Percentiles rank a stretch among this genome's conserved stretches.
Evolutionary conservation across 768 basidiomycete genomes (phyloP).

Genomic region (Suillus americanus): DNA sequence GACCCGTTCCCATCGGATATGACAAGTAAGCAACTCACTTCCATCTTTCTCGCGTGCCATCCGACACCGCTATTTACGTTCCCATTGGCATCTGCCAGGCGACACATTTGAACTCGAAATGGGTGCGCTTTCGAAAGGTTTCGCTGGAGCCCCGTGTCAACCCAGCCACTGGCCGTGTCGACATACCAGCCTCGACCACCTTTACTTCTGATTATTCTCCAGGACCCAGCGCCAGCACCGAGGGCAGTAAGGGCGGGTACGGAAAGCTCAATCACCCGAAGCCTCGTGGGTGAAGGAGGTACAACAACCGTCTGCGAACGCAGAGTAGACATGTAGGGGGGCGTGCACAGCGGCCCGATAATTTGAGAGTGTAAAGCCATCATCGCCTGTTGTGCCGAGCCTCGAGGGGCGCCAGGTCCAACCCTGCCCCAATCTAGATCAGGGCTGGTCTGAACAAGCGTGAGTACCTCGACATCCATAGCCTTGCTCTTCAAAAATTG

Average conservation of each 20-base stretch:
- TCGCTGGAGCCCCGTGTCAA: slow-evolving; percentile 51
- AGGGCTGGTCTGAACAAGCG: slow-evolving; percentile 73
- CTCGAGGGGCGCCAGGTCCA: slow-evolving; percentile 30
- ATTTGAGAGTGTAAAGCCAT: slow-evolving; percentile 74
- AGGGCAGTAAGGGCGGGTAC: slow-evolving; percentile 67
- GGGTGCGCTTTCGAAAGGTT: slow-evolving; percentile 63
- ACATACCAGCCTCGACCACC: slow-evolving; percentile 96
- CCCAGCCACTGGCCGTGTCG: slow-evolving; percentile 84
- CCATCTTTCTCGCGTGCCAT: slow-evolving; percentile 97
- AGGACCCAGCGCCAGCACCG: slow-evolving; percentile 78
- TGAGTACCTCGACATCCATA: slow-evolving; percentile 80
- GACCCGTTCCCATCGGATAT: neutral
- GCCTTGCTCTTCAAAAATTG: slow-evolving; percentile 70
- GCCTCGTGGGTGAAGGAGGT: slow-evolving; percentile 59
- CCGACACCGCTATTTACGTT: slow-evolving; percentile 91
- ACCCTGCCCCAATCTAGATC: slow-evolving; percentile 62
- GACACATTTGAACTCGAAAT: slow-evolving; percentile 67
- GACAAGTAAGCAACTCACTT: slow-evolving; percentile 53
- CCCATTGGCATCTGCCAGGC: slow-evolving; percentile 77
- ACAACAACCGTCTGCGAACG: slow-evolving; percentile 28
- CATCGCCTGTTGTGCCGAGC: slow-evolving; percentile 67
- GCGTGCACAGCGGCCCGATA: slow-evolving; percentile 76
- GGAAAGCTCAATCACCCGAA: slow-evolving; percentile 88
- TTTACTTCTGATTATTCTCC: slow-evolving; percentile 90
- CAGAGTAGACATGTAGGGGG: slow-evolving; percentile 70